A percentile compares a stretch with the other conserved stretches of the same genome.
Evolutionary conservation across 2,329 filamentous ascomycete genomes (phyloP).

Genomic region (Albophoma yamanashiensis): DNA sequence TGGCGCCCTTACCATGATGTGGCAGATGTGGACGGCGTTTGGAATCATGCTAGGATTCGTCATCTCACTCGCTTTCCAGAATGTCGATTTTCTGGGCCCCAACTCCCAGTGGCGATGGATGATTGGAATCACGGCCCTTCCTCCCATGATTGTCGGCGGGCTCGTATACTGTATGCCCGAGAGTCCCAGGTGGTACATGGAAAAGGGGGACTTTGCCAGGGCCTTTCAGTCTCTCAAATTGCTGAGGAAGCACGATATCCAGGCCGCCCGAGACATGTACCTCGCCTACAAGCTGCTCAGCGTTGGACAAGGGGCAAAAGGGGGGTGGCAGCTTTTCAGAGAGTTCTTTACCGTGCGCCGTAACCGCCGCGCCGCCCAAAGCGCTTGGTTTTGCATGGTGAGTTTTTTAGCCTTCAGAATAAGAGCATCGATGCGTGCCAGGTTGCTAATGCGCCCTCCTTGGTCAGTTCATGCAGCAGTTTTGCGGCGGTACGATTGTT

Average conservation of each 20-base stretch:
- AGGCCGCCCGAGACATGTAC: conserved; percentile 49
- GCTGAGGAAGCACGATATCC: conserved; percentile 42
- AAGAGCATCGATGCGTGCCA: too few species aligned
- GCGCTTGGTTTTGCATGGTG: conserved; percentile 25
- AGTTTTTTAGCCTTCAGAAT: neutral
- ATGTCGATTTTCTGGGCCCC: conserved; percentile 20
- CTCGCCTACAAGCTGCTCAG: conserved; percentile 24
- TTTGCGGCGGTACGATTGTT: conserved; percentile 1
- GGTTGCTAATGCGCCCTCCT: neutral
- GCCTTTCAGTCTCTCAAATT: conserved; percentile 42
- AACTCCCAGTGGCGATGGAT: conserved; percentile 45
- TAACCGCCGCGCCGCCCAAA: conserved; percentile 24
- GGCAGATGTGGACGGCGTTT: conserved; percentile 31
- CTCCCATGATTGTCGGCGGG: conserved; percentile 38
- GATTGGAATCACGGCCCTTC: conserved; percentile 46
- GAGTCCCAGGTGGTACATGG: conserved; percentile 40
- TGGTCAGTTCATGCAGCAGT: conserved; percentile 4
- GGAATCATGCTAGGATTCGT: conserved; percentile 34
- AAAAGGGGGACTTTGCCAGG: conserved; percentile 34
- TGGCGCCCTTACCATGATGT: conserved; percentile 70
- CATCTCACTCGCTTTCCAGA: conserved; percentile 19
- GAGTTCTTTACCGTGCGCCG: conserved; percentile 26
- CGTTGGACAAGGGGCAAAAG: conserved; percentile 13
- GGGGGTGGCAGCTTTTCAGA: conserved; percentile 28
- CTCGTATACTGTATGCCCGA: conserved; percentile 56